Evolutionary conservation across 108 stramenopile genomes (phyloP).

Genomic region (Cyclotella choctawhatcheeana): DNA sequence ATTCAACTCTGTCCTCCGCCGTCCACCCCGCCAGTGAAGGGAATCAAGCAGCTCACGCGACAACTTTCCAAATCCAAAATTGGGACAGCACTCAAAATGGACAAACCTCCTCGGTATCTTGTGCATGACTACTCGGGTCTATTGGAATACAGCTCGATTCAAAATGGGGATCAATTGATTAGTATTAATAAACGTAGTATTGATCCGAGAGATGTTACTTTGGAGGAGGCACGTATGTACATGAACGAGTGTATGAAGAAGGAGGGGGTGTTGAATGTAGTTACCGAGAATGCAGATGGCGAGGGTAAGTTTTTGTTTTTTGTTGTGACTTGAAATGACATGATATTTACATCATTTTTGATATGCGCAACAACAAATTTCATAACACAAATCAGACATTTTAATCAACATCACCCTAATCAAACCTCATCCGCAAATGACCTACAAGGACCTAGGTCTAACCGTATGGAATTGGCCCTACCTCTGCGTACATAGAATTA

Average conservation of each 20-base stretch:
- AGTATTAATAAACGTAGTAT: background rate
- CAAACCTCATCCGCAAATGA: slow-evolving; percentile 57
- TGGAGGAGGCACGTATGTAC: slow-evolving; percentile 24
- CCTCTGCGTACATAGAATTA: slow-evolving; percentile 46
- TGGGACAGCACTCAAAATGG: too few relatives aligned
- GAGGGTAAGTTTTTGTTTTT: too few relatives aligned
- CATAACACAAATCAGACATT: slow-evolving; percentile 15
- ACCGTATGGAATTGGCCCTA: slow-evolving; percentile 55
- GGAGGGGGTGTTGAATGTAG: slow-evolving; percentile 36
- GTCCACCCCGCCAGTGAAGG: too few relatives aligned
- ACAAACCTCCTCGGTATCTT: too few relatives aligned
- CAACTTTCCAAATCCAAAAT: too few relatives aligned
- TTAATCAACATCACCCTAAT: slow-evolving; percentile 56
- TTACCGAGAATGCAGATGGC: slow-evolving; percentile 32
- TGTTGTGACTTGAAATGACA: too few relatives aligned
- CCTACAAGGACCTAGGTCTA: slow-evolving; percentile 51
- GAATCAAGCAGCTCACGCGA: too few relatives aligned
- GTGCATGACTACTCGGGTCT: too few relatives aligned
- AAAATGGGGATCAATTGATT: too few relatives aligned
- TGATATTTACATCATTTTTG: background rate
- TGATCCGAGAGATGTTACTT: background rate
- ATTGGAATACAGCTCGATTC: too few relatives aligned
- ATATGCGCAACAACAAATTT: background rate
- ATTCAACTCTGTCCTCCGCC: too few relatives aligned
- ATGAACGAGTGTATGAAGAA: slow-evolving; percentile 32